Conservation (phyloP, 108 stramenopile genomes). For the Cyclotella cryptica region DNA sequence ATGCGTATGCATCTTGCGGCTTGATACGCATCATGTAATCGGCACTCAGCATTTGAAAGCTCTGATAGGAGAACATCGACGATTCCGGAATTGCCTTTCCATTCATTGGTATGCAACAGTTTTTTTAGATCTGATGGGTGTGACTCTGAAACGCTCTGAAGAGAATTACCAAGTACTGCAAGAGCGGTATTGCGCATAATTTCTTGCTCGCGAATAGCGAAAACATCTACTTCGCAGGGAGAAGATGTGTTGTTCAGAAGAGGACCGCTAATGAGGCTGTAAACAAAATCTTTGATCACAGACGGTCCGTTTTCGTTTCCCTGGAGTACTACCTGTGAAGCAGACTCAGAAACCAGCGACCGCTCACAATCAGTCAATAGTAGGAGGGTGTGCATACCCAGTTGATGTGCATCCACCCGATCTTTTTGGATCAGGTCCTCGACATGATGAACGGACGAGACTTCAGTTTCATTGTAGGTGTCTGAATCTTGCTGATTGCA, state of each 20-base stretch:
- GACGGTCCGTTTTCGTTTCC: slow-evolving; percentile 11
- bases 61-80: slow-evolving; percentile 29
- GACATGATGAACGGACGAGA: slow-evolving; percentile 46
- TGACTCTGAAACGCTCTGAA: slow-evolving; percentile 15
- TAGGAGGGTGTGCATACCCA: slow-evolving; percentile 74
- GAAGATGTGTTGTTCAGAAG: neutral
- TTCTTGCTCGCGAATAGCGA: slow-evolving; percentile 14
- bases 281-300: slow-evolving; percentile 32
- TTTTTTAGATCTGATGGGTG: neutral
- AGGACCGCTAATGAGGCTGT: slow-evolving; percentile 12
- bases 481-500: neutral
- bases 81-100: slow-evolving; percentile 35
- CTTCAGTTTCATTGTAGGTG: neutral
- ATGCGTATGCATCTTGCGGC: slow-evolving; percentile 31
- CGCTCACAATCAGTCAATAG: slow-evolving; percentile 58
- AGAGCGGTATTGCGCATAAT: slow-evolving; percentile 41
- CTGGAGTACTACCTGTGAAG: slow-evolving; percentile 28
- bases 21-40: slow-evolving; percentile 40
- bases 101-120: slow-evolving; percentile 28
- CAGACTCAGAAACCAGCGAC: slow-evolving; percentile 28
- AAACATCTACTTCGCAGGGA: neutral
- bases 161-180: slow-evolving; percentile 33
- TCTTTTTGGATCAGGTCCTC: slow-evolving; percentile 64
- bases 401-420: slow-evolving; percentile 60
- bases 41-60: slow-evolving; percentile 19